Base-by-base conservation (phyloP, 1,139 yeast species). In the Saccharomyces pastorianus region DNA sequence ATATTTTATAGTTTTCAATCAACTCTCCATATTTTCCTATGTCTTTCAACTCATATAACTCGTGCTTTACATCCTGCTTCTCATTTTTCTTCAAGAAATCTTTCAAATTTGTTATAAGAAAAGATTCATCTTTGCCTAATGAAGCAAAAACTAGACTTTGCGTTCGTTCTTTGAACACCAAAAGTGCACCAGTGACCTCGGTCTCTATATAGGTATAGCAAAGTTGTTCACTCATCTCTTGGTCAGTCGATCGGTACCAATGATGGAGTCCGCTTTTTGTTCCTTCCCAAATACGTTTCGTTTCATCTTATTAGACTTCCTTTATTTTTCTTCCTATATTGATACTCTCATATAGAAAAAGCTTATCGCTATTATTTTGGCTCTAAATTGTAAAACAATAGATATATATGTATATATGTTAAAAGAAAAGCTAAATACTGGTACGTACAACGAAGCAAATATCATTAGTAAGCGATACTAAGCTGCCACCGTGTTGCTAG, bases 131-230 rank as follows among this genome's bases (percentile, higher is more conserved):
- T 7, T 47, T 49, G 2, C 65, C 63, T 25, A 64, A 32, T 7
- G 63, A 53, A 2, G 60, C 59, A 52, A 61, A 60, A 2, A 63
- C 62, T 29, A 64, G 46, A 42, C 50, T 55, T 7, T 51, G 14
- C 14, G 53, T 59, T 8, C 26, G 46, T 11, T 55, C 50, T 38
- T 56, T 55, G 23, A 57, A 47, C 8, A 59, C 54, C 25, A 61
- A 7, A 27, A 61, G 48, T 2, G 58, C 62, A 9, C 50, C 51
- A 8, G 55, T 54, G n/a, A 58, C 47, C 8, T 51, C 50, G 17
- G 53, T 48, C 23, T 54, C 54, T 3, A 59, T 53, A 42, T 55
- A 59, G 14, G 52, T 34, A 47, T 61, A 62, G 20, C 47, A 47
- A 14, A 61, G 32, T 38, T 42, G 46, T 4, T 54, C 54, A 41